Conservation (phyloP, 345 rosid genomes). For the Populus deltoides region DNA sequence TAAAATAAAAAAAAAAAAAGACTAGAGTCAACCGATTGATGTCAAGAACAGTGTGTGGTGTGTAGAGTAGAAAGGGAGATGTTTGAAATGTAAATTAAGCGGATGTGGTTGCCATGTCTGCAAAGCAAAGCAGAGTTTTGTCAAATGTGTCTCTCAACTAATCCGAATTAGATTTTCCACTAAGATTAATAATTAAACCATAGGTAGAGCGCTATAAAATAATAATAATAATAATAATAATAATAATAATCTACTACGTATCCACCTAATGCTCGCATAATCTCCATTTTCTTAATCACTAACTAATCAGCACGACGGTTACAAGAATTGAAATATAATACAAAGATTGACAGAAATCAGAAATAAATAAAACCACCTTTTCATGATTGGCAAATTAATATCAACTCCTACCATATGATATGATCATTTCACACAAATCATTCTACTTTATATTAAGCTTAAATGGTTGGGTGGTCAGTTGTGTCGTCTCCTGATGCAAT, state of each 20-base stretch:
- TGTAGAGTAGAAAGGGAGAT: too few relatives aligned
- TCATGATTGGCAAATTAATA: background rate
- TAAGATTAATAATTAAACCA: background rate
- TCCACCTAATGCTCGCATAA: background rate
- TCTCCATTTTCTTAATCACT: too few relatives aligned
- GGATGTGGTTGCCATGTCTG: background rate
- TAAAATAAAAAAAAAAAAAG: too few relatives aligned
- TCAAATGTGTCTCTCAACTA: background rate
- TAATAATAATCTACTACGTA: too few relatives aligned
- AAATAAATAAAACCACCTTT: too few relatives aligned
- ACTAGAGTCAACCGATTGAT: background rate
- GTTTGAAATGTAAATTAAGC: background rate
- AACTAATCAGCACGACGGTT: background rate
- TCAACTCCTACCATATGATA: background rate
- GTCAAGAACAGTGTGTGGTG: background rate
- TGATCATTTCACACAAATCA: background rate
- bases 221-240: background rate
- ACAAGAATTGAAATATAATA: background rate
- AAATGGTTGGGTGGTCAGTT: background rate
- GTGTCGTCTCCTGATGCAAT: background rate
- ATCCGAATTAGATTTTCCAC: background rate
- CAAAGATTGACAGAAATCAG: background rate
- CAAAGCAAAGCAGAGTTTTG: too few relatives aligned
- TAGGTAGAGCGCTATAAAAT: background rate
- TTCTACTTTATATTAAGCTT: too few relatives aligned